Evolutionary conservation across 768 basidiomycete species (phyloP), one percentile per base, ranked within the genome.

Genomic region (Leccinum variicolor): DNA sequence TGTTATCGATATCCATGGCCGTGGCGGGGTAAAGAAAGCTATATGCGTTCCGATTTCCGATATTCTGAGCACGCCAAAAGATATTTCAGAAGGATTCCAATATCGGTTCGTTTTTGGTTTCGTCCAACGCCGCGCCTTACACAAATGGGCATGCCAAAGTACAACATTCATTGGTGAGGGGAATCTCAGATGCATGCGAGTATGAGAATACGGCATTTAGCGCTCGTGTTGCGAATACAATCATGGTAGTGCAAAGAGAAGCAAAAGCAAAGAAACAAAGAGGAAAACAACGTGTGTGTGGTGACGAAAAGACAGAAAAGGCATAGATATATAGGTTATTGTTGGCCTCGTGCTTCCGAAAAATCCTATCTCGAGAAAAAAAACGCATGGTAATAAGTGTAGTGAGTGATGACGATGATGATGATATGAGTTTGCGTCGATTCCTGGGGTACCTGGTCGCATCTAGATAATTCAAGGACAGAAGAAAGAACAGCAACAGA

Each of bases 401-500:
- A 34, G 48, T 53, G 26, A 31, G 53, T 47, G 57, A 15, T 59
- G 21, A 21, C 34, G 41, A 43, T 11, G 19, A 19, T 43, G 41
- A 43, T 43, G 19, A 43, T 41, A 41, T 43, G 5, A 41, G 41
- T 43, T 43, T 64, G 55, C 53, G 34, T 36, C 29, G 39, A 52
- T 46, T 59, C 52, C 56, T 33, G 26, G 49, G 41, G 41, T 61
- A 41, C 53, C 41, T 34, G 15, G 50, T 53, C 51, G 58, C 66
- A 58, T 70, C 66, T 69, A 70, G 54, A 66, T 49, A 21, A 50
- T 47, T 60, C 56, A 55, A 64, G 52, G 47, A 56, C 10, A 13
- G 15, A 43, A 23, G 19, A 26, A 39, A 2, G 4, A 29, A 19
- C 4, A 19, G 15, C 17, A n/a, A 4, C 39, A 26, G 28, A n/a